Conservation (phyloP, 352 stramenopile genomes). For the Globisporangium ultimum region DNA sequence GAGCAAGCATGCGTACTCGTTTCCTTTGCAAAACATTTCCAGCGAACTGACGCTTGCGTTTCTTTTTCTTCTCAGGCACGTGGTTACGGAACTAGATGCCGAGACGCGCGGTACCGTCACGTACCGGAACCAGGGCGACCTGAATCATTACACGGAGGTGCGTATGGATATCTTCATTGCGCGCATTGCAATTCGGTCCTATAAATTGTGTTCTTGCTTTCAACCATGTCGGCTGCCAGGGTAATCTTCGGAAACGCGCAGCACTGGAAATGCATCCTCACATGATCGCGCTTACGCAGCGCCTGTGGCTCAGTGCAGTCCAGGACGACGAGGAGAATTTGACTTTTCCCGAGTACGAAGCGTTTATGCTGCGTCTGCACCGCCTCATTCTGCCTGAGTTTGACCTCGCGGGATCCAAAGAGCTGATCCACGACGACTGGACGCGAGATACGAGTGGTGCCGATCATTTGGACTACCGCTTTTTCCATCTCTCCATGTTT, state of each 20-base stretch:
- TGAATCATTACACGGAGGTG: constrained; percentile 75
- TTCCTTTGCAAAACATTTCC: not conserved
- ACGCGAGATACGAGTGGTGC: constrained; percentile 46
- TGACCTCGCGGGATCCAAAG: constrained; percentile 52
- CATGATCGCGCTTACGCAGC: constrained; percentile 68
- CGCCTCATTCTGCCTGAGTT: constrained; percentile 77
- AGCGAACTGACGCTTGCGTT: not conserved
- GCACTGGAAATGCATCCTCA: constrained; percentile 52
- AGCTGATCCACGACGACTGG: constrained; percentile 72
- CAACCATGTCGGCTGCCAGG: constrained; percentile 19
- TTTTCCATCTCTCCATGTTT: constrained; percentile 83
- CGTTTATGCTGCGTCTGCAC: constrained; percentile 71
- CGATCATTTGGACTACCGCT: constrained; percentile 57
- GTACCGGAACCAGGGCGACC: constrained; percentile 66
- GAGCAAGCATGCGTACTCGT: not conserved
- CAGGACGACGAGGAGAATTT: constrained; percentile 27
- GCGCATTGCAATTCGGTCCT: not conserved
- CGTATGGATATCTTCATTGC: not conserved
- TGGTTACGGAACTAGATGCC: constrained; percentile 45
- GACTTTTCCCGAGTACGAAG: constrained; percentile 54
- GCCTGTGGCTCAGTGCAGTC: constrained; percentile 58
- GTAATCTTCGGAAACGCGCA: constrained; percentile 64
- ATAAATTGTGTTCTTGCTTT: no score
- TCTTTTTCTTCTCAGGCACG: constrained; percentile 29
- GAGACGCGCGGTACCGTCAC: constrained; percentile 27